phyloP scores from a whole-genome alignment of 2,329 filamentous ascomycete species.

The Fusarium albosuccineum region DNA sequence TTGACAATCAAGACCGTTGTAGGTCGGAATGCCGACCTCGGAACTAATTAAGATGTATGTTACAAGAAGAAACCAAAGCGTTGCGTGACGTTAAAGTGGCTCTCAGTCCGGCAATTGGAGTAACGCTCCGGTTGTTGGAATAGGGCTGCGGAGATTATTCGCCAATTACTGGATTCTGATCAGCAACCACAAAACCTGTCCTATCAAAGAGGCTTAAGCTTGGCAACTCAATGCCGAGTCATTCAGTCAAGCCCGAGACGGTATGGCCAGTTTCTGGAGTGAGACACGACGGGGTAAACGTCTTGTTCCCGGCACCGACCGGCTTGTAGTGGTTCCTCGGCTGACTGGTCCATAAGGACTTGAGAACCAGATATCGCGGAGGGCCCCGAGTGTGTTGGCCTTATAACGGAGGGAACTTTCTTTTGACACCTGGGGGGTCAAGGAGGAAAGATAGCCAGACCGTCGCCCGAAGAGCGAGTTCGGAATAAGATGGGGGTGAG shows the following conservation, averaged over 20 bases:
- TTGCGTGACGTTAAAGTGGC: neutral
- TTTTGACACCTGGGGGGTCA: neutral
- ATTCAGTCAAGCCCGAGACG: constrained; percentile 1
- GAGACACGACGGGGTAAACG: constrained; percentile 18
- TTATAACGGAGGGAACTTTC: neutral
- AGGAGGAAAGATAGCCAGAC: neutral
- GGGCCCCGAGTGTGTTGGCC: neutral
- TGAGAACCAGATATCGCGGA: neutral
- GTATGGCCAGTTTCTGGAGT: neutral
- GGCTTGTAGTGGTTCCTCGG: constrained; percentile 4
- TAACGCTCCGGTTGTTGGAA: constrained; percentile 23
- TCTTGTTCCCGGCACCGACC: constrained; percentile 8
- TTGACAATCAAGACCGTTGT: too few species aligned
- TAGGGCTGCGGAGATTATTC: constrained; percentile 32
- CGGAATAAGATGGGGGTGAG: neutral
- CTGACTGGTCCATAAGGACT: neutral
- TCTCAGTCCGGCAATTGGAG: constrained; percentile 12
- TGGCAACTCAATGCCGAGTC: constrained; percentile 6
- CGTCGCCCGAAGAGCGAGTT: neutral
- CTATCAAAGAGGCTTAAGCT: constrained; percentile 7
- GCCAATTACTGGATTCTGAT: constrained; percentile 27
- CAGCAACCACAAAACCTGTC: constrained; percentile 7
- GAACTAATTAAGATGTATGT: too few species aligned
- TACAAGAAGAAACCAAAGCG: neutral
- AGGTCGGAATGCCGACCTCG: too few species aligned